Evolutionary conservation across 768 basidiomycete species (phyloP), one percentile per base, ranked within the genome.

Genomic region (Auriculariales sp.): DNA sequence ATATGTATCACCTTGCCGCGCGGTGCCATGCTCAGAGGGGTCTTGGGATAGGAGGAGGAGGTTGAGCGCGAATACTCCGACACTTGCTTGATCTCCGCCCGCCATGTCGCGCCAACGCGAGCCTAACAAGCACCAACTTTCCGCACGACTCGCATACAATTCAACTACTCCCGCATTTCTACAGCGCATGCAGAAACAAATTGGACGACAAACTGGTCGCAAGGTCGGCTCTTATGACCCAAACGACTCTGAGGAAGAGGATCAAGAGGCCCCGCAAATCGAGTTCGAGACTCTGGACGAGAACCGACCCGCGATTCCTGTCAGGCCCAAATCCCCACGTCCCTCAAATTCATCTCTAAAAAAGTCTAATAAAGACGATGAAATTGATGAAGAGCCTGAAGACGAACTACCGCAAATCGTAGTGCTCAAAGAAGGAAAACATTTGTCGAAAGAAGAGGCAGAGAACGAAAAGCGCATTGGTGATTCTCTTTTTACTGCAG

Each of bases 361-460:
- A 33, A 15, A n/a, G 36, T 32, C 12, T 48, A 31, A 27, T 25
- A 55, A 46, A 44, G 35, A 44, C 45, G 42, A 33, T 14, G 84
- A 82, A 55, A 83, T 75, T 11, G 79, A 80, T 47, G 85, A 88
- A 51, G 80, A 79, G 51, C 68, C 69, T 3, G 75, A 61, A 0
- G 90, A 91, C 57, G 91, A 93, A 63, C 80, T 74, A 55, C 91
- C 91, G 2, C 86, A 88, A 59, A 78, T 95, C 6, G 88, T 95
- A 3, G 91, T 94, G 7, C 61, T 95, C 55, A 88, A 77, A 59
- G 77, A 83, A 55, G 91, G 92, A 25, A 93, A 88, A 61, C 92
- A 95, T 68, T 70, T 95, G 35, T 78, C 77, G 2, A 81, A 74
- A 54, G 66, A 73, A 49, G 87, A 94, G 58, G 89, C 73, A 3